A percentile compares a stretch with the other conserved stretches of the same genome.
Conservation (phyloP, 139 green algal genomes). For the Nannochloris sp. region DNA sequence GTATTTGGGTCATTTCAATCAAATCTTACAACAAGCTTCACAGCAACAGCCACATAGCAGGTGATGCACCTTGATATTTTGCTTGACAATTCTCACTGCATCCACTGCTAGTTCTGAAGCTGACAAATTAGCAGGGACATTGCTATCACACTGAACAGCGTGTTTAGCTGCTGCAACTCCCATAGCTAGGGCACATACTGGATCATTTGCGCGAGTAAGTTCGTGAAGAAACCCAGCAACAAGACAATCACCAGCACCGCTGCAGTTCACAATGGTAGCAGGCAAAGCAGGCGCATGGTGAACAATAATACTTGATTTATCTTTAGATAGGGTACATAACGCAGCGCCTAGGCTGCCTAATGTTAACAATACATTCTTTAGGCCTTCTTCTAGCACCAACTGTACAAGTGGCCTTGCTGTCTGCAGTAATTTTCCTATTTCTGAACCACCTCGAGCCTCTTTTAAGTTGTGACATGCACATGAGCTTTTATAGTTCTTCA, state of each 20-base stretch:
- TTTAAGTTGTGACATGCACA: not conserved
- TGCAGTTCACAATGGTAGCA: constrained; percentile 44
- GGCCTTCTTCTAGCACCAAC: constrained; percentile 20
- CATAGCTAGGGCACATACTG: constrained; percentile 17
- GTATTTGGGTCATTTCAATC: not conserved
- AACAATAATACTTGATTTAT: not conserved
- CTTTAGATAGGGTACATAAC: constrained; percentile 17
- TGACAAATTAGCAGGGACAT: not conserved
- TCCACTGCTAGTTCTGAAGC: not conserved
- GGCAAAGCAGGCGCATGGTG: constrained; percentile 25
- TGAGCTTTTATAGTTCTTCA: not conserved
- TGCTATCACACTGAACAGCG: not conserved
- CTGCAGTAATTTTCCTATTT: not conserved
- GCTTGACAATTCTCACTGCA: not conserved
- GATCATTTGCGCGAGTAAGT: constrained; percentile 18
- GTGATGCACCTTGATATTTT: too few species aligned
- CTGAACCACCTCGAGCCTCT: not conserved
- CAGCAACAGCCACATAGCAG: not conserved
- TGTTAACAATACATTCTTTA: constrained; percentile 47
- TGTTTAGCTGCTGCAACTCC: constrained; percentile 3
- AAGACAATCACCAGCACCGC: constrained; percentile 49
- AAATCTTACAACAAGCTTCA: not conserved
- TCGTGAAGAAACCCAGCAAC: constrained; percentile 39
- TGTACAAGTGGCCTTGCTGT: not conserved
- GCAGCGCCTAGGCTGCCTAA: constrained; percentile 42